Base-by-base conservation (phyloP, 2,329 filamentous ascomycete species). In the Xylariomycetidae sp. region DNA sequence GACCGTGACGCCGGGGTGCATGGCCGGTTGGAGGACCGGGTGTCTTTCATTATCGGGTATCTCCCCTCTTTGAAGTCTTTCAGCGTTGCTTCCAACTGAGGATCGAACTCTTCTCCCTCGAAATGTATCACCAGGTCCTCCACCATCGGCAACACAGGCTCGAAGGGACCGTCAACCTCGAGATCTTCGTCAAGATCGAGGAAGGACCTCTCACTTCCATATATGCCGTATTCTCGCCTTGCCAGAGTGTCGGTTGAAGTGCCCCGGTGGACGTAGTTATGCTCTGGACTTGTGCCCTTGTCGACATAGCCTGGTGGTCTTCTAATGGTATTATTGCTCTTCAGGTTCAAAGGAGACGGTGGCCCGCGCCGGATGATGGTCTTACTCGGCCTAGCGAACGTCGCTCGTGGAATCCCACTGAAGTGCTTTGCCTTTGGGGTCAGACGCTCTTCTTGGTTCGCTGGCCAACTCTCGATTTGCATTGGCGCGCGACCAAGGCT, bases 91-190 rank as follows among this genome's bases (percentile, higher is more conserved):
- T 69, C 64, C 2, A 79, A 52, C 0, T 68, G 47, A 2, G 51
- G 38, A 38, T 72, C 62, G 0, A 52, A 48, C 1, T 55, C 51
- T 2, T 65, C 64, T 7, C 66, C 61, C 10, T 64, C 68, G 35
- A 80, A 66, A 28, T 72, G 61, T 16, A 82, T 59, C 3, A 79
- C 62, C 2, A 79, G 48, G 39, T 81, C 71, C 46, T 81, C 77
- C 0, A 61, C 46, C 25, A 75, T 54, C 0, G 70, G 66, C 15
- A 81, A 58, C 1, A 76, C 61, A 1, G 69, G 59, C 20, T 63
- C 56, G 24, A 65, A 64, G 0, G 49, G 34, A 12, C 48, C 37
- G 7, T 52, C 34, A 6, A 40, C 17, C 10, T 51, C 34, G 6
- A 39, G 31, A 18, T 35, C 25, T 4, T 43, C 39, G 7, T 36